phyloP scores from a whole-genome alignment of 768 basidiomycete genomes.

The Mycena maculata region DNA sequence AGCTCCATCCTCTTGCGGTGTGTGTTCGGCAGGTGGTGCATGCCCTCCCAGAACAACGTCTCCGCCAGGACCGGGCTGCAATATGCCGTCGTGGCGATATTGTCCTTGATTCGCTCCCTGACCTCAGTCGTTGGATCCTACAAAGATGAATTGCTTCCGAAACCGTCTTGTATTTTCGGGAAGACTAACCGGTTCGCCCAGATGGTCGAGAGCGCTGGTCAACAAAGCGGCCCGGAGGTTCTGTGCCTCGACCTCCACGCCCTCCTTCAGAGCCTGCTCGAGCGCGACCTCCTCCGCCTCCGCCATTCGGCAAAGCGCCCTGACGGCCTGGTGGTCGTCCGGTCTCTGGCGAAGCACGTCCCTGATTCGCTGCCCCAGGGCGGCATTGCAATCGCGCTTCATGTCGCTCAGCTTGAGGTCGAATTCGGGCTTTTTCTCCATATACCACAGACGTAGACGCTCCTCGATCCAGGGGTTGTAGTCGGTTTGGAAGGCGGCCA shows the following conservation, averaged over 20 bases:
- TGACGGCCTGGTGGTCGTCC: not conserved
- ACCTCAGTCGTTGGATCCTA: constrained; percentile 24
- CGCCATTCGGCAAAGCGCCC: not conserved
- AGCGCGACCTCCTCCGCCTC: constrained; percentile 2
- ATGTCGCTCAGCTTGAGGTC: constrained; percentile 14
- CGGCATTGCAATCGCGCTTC: constrained; percentile 19
- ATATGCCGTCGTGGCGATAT: constrained; percentile 3
- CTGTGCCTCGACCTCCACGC: constrained; percentile 9
- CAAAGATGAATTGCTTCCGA: not conserved
- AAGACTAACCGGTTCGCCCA: constrained; percentile 23
- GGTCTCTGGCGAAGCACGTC: not conserved
- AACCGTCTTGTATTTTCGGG: not conserved
- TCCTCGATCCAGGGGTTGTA: constrained; percentile 9
- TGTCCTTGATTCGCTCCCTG: constrained; percentile 7
- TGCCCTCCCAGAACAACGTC: constrained; percentile 22
- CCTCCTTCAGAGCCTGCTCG: constrained; percentile 11
- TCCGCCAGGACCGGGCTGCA: constrained; percentile 31
- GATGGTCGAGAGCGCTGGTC: constrained; percentile 9
- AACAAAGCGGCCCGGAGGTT: not conserved
- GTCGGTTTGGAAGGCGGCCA: constrained; percentile 9
- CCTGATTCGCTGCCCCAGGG: constrained; percentile 12
- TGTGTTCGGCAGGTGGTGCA: constrained; percentile 11
- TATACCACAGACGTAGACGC: constrained; percentile 26
- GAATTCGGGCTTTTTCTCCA: constrained; percentile 26
- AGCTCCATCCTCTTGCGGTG: constrained; percentile 20